Base-by-base conservation (phyloP, 1,139 yeast genomes). In the Pichia sp. region DNA sequence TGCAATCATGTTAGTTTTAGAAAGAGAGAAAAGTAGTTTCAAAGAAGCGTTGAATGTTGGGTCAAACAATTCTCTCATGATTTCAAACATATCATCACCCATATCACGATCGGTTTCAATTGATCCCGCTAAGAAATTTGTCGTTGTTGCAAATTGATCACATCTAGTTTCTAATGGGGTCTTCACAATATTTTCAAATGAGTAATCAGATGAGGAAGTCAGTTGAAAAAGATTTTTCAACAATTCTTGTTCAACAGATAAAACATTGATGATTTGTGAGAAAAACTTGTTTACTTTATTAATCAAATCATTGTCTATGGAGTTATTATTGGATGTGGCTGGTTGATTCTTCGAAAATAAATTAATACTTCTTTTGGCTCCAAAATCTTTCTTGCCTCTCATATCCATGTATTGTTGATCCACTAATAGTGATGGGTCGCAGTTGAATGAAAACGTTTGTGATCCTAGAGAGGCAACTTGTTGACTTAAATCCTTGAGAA, bases 151-250 rank as follows among this genome's bases (percentile, higher is more conserved):
- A 37, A 69, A 61, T 24, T 58, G 39, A 7, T 54, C 38, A 58
- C 67, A 51, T 60, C 72, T 56, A 52, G 57, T 56, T 67, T 65
- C 66, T 39, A 68, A 67, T 2, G 86, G 76, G 31, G 58, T 57
- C 12, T 66, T 63, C 20, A 84, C 65, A 56, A 72, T 81, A 10
- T 75, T 79, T 8, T 72, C 67, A 54, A 79, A 85, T 31, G 71
- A 72, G 4, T 68, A 54, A 17, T 67, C 67, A 2, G 71, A 68
- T 40, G 73, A 73, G 2, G 81, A 72, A 18, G 82, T 77, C 45
- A 83, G 68, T 54, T 87, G 94, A 68, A 90, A 89, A 48, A 89
- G 73, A 17, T 67, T 69, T 11, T 79, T 79, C 17, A 85, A 61
- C 51, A 88, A 82, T 56, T 77, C 81, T 56, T 87, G 96, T 42